phyloP scores from a whole-genome alignment of 352 stramenopile genomes.

The Globisporangium camurandrum region DNA sequence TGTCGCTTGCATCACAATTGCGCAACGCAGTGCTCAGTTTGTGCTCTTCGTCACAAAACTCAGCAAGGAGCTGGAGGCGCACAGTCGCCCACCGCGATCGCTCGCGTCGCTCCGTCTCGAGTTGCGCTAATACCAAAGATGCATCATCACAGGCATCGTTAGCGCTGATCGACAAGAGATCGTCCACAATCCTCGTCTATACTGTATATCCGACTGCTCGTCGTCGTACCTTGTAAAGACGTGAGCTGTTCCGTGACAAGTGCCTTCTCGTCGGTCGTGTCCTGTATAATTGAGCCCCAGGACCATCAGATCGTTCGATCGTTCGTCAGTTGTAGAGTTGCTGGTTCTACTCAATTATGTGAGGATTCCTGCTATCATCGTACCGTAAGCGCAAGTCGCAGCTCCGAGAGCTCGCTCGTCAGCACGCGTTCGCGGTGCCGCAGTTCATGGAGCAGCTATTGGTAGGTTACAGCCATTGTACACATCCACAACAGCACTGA shows the following conservation, averaged over 20 bases:
- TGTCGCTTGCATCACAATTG: background rate
- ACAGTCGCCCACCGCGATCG: slow-evolving; percentile 58
- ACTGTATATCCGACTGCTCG: too few relatives aligned
- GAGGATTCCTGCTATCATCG: too few relatives aligned
- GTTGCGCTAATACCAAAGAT: slow-evolving; percentile 51
- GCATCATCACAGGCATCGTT: too few relatives aligned
- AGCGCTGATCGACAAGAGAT: too few relatives aligned
- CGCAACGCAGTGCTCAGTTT: slow-evolving; percentile 38
- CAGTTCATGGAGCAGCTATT: slow-evolving; percentile 36
- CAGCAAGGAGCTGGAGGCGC: slow-evolving; percentile 58
- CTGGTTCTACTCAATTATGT: too few relatives aligned
- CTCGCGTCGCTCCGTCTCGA: slow-evolving; percentile 55
- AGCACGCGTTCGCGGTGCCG: slow-evolving; percentile 38
- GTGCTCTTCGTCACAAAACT: slow-evolving; percentile 80
- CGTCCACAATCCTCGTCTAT: too few relatives aligned
- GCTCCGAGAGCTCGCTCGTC: slow-evolving; percentile 41
- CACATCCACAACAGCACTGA: background rate
- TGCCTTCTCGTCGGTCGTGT: slow-evolving; percentile 44
- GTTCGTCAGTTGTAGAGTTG: background rate
- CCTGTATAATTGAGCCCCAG: slow-evolving; percentile 16
- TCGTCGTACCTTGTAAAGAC: too few relatives aligned
- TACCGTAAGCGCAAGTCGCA: slow-evolving; percentile 46
- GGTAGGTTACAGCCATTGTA: background rate
- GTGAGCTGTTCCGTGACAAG: slow-evolving; percentile 43
- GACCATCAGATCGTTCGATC: background rate